Percentiles rank a stretch among this genome's conserved stretches.
These are phyloP conservation scores for Triticum dicoccoides DNA, from an alignment of 176 grass and related monocot genomes.

Conservation along the genomic window DNA sequence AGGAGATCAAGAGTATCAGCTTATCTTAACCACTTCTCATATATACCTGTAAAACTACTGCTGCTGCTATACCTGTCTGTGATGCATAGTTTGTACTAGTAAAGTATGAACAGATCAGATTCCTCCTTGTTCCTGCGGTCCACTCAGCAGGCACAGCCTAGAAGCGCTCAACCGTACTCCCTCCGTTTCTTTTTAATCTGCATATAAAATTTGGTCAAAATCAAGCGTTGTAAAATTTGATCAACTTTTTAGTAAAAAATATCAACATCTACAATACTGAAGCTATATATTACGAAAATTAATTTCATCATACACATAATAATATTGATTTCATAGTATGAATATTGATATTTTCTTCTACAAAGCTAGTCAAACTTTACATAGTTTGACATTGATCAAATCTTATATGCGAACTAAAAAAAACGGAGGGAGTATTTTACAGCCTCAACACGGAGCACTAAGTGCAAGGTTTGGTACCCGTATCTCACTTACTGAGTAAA, in stretches of 20 bases:
- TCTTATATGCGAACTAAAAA: no score
- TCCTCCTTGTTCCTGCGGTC: neutral
- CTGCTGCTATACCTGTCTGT: neutral
- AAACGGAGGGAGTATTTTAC: neutral
- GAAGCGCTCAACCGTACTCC: neutral
- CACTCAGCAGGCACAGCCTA: conserved; percentile 15
- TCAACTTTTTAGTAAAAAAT: no score
- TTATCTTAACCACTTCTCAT: neutral
- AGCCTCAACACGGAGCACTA: conserved; percentile 27
- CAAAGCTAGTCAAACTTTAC: no score
- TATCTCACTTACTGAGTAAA: conserved; percentile 28
- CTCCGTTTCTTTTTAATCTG: no score
- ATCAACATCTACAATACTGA: no score
- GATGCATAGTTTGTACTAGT: neutral
- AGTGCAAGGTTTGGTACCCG: conserved; percentile 13
- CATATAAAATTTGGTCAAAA: no score
- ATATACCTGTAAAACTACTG: neutral
- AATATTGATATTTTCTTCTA: no score
- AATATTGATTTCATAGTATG: no score
- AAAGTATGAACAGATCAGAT: neutral
- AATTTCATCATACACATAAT: no score
- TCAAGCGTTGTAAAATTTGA: no score
- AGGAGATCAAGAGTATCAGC: conserved; percentile 13
- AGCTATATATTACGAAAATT: no score
- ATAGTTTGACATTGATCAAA: no score